Percentiles rank a stretch among this genome's conserved stretches.
Evolutionary conservation across 1,284 basidiomycete species (phyloP).

Genomic region (Moniliophthora roreri): DNA sequence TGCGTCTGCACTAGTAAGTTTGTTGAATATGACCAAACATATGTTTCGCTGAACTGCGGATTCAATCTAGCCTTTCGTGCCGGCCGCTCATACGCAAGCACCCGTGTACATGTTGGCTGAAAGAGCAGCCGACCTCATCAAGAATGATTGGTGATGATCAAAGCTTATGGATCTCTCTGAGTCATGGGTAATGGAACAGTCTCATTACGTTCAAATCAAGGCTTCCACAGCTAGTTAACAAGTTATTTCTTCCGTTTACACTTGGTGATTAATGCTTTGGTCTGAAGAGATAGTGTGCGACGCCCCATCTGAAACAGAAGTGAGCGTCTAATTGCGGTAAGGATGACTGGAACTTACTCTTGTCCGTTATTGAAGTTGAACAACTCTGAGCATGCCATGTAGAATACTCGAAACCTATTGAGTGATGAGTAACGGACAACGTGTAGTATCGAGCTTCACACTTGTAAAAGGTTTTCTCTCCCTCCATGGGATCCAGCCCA

Average conservation of each 20-base stretch:
- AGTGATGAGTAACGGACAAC: neutral
- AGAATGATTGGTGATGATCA: conserved; percentile 1
- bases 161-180: no score
- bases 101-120: conserved; percentile 12
- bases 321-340: neutral
- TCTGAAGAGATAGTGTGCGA: conserved; percentile 24
- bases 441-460: conserved; percentile 16
- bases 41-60: neutral
- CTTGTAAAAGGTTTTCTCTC: conserved; percentile 62
- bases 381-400: conserved; percentile 74
- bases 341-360: conserved; percentile 42
- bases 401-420: conserved; percentile 68
- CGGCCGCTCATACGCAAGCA: conserved; percentile 13
- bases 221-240: no score
- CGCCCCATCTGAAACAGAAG: conserved; percentile 19
- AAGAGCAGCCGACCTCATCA: conserved; percentile 13
- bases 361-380: conserved; percentile 69
- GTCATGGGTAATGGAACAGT: no score
- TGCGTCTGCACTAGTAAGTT: conserved; percentile 25
- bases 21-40: neutral
- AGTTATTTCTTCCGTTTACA: no score
- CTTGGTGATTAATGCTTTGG: conserved; percentile 5
- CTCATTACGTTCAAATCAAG: no score
- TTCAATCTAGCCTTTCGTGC: conserved; percentile 7
- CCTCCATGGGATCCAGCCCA: conserved; percentile 50